Percentiles rank a stretch among this genome's conserved stretches.
phyloP scores from a whole-genome alignment of 495 filamentous ascomycete genomes.

The Podospora australis region DNA sequence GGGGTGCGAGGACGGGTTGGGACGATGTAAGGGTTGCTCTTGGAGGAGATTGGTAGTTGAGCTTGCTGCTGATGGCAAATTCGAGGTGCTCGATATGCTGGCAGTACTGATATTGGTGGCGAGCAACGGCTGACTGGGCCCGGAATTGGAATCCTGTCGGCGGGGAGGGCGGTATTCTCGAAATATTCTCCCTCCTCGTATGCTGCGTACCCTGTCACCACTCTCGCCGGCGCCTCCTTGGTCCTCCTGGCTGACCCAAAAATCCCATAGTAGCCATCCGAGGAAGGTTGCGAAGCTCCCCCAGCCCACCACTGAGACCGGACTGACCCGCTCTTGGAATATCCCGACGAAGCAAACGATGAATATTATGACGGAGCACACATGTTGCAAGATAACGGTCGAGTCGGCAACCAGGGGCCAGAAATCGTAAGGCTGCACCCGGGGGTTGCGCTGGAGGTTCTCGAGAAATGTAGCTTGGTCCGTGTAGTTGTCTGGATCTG shows the following conservation, averaged over 20 bases:
- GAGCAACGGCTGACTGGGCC: neutral
- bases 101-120: slow-evolving; percentile 18
- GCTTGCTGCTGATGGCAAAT: slow-evolving; percentile 31
- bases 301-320: slow-evolving; percentile 79
- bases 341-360: slow-evolving; percentile 91
- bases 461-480: slow-evolving; percentile 94
- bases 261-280: slow-evolving; percentile 89
- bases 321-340: slow-evolving; percentile 73
- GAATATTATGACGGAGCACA: slow-evolving; percentile 90
- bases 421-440: slow-evolving; percentile 93
- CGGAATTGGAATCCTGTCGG: slow-evolving; percentile 15
- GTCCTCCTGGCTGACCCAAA: slow-evolving; percentile 61
- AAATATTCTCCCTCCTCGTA: slow-evolving; percentile 7
- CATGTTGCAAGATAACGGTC: slow-evolving; percentile 94
- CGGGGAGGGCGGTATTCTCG: slow-evolving; percentile 18
- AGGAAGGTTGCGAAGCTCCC: slow-evolving; percentile 75
- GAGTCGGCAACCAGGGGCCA: slow-evolving; percentile 94
- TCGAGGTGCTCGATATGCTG: slow-evolving; percentile 24
- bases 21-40: slow-evolving; percentile 8
- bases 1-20: slow-evolving; percentile 9
- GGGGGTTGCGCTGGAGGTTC: slow-evolving; percentile 90
- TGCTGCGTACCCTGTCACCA: slow-evolving; percentile 11
- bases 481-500: slow-evolving; percentile 97
- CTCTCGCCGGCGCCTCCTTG: slow-evolving; percentile 39
- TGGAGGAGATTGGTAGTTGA: slow-evolving; percentile 34